A percentile compares a stretch with the other conserved stretches of the same genome.
These are phyloP conservation scores for Amanita muscaria DNA, from an alignment of 768 basidiomycete genomes.

Conservation along the genomic window DNA sequence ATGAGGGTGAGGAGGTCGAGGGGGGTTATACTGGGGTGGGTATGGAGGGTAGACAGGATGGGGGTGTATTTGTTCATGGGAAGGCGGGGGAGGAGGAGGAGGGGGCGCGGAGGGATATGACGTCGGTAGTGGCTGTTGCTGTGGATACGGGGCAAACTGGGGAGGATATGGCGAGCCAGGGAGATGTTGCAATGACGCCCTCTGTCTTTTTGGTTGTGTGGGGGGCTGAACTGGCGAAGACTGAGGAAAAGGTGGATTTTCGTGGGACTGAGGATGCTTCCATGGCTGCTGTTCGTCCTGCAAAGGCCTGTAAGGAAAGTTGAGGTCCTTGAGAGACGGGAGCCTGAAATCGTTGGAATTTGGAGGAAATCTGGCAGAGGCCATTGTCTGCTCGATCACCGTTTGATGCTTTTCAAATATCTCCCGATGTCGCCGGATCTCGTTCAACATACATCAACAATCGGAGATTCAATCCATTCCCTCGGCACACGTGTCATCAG, in stretches of 20 bases:
- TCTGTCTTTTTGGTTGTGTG: too few relatives aligned
- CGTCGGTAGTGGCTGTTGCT: conserved; percentile 24
- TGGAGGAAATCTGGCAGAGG: conserved; percentile 37
- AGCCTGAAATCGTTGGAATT: conserved; percentile 44
- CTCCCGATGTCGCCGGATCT: conserved; percentile 65
- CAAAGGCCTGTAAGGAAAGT: conserved; percentile 36
- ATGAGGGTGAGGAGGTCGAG: conserved; percentile 22
- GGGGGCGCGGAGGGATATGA: conserved; percentile 25
- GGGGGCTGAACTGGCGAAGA: conserved; percentile 27
- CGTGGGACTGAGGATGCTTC: too few relatives aligned
- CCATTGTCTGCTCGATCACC: conserved; percentile 33
- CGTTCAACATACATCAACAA: conserved; percentile 13
- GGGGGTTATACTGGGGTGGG: conserved; percentile 25
- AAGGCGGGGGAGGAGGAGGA: conserved; percentile 23
- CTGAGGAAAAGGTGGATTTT: conserved; percentile 14
- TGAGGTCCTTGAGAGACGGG: conserved; percentile 67
- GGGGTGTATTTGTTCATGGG: conserved; percentile 36
- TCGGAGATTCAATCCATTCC: conserved; percentile 8
- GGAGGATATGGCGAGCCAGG: conserved; percentile 30
- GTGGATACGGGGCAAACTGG: conserved; percentile 35
- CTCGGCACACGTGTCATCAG: background rate
- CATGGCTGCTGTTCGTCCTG: conserved; percentile 18
- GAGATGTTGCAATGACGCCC: too few relatives aligned
- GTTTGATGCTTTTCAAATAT: conserved; percentile 31
- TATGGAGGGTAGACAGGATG: conserved; percentile 27